Evolutionary conservation across 2,329 filamentous ascomycete genomes (phyloP).

Genomic region (Fusarium pseudoanthophilum): DNA sequence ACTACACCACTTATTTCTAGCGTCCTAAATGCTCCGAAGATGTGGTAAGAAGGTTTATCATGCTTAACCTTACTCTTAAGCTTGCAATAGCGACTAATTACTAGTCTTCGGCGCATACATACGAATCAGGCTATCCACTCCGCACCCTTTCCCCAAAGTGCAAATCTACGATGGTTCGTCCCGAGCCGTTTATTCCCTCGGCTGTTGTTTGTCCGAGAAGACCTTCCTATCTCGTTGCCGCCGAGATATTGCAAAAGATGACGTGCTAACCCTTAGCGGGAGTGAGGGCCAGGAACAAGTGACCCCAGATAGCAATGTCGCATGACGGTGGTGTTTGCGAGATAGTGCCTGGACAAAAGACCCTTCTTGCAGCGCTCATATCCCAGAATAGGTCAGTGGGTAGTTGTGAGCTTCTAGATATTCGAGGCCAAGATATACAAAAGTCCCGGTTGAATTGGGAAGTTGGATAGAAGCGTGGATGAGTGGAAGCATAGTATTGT

Average conservation of each 20-base stretch:
- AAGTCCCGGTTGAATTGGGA: conserved; percentile 22
- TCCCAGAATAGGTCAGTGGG: conserved; percentile 2
- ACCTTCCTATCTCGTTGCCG: conserved; percentile 30
- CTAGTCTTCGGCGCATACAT: background rate
- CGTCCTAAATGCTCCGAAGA: background rate
- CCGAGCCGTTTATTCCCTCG: conserved; percentile 20
- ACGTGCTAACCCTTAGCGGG: background rate
- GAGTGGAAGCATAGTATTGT: background rate
- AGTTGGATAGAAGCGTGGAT: background rate
- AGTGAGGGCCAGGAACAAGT: background rate
- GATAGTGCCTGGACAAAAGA: conserved; percentile 19
- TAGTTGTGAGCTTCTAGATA: background rate
- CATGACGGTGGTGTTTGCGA: background rate
- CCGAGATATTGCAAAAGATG: background rate
- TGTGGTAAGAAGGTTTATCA: background rate
- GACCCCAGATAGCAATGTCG: background rate
- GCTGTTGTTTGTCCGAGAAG: background rate
- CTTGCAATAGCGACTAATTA: background rate
- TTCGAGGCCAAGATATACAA: conserved; percentile 19
- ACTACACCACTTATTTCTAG: background rate
- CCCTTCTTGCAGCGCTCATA: background rate
- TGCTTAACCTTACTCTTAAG: conserved; percentile 20
- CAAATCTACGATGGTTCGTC: conserved; percentile 16
- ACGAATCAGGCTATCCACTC: conserved; percentile 4
- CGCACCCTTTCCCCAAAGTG: background rate